phyloP scores from a whole-genome alignment of 2,329 filamentous ascomycete genomes.

The Pseudogymnoascus sp. region DNA sequence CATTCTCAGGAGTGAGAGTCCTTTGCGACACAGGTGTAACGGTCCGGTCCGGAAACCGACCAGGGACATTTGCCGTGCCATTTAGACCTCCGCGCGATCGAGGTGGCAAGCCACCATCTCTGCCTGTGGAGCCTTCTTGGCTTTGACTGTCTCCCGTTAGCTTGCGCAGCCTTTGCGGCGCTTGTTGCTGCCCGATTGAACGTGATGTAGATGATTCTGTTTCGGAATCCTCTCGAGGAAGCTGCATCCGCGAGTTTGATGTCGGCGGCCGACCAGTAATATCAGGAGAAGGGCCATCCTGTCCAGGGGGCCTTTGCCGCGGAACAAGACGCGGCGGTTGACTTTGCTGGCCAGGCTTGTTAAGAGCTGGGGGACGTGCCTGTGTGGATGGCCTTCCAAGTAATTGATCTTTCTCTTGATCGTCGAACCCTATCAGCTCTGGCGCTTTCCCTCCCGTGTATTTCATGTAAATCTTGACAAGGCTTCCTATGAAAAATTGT shows the following conservation, averaged over 20 bases:
- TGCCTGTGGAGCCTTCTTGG: conserved; percentile 27
- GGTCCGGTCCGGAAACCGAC: conserved; percentile 27
- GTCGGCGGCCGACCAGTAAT: conserved; percentile 15
- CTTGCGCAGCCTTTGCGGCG: conserved; percentile 21
- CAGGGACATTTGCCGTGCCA: conserved; percentile 21
- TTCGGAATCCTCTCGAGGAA: conserved; percentile 23
- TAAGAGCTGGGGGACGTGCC: conserved; percentile 18
- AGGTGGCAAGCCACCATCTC: conserved; percentile 26
- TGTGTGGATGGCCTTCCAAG: conserved; percentile 42
- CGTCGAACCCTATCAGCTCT: conserved; percentile 73
- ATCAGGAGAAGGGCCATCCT: not conserved
- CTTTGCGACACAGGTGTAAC: conserved; percentile 24
- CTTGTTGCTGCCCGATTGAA: conserved; percentile 16
- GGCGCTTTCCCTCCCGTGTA: conserved; percentile 84
- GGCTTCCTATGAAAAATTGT: conserved; percentile 93
- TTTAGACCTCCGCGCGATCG: conserved; percentile 25
- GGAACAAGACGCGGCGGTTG: conserved; percentile 13
- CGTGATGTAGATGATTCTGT: conserved; percentile 20
- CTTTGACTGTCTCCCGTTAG: conserved; percentile 24
- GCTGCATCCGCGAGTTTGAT: conserved; percentile 21
- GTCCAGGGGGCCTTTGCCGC: not conserved
- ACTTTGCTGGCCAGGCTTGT: conserved; percentile 15
- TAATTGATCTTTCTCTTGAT: conserved; percentile 67
- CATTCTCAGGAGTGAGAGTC: conserved; percentile 23
- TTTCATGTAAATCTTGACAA: conserved; percentile 94